Percentiles rank a stretch among this genome's conserved stretches.
Evolutionary conservation across 805 yeast genomes (phyloP).

Genomic region (Schwanniomyces vanrijiae): DNA sequence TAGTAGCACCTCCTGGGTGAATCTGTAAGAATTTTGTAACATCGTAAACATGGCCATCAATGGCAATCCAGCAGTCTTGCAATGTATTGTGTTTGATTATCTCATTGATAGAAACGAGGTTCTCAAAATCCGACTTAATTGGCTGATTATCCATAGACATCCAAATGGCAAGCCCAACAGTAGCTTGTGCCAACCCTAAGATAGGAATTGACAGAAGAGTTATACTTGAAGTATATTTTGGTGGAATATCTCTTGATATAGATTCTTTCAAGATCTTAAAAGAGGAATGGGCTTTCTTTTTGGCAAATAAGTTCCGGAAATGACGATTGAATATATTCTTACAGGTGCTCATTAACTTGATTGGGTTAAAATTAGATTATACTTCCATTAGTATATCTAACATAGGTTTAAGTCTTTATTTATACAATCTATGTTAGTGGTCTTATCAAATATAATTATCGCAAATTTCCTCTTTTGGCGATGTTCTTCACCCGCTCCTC

Average conservation of each 20-base stretch:
- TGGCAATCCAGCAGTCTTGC: constrained; percentile 29
- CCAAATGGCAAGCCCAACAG: not conserved
- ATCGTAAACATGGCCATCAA: constrained; percentile 35
- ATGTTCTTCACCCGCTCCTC: not conserved
- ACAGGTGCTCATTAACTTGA: not conserved
- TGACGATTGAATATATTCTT: not conserved
- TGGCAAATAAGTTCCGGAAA: not conserved
- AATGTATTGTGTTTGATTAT: constrained; percentile 13
- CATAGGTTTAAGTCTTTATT: not conserved
- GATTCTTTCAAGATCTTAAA: not conserved
- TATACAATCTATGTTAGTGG: not conserved
- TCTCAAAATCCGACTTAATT: not conserved
- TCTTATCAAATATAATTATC: not conserved
- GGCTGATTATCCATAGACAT: not conserved
- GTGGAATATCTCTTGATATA: too few relatives aligned
- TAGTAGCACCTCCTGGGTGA: constrained; percentile 55
- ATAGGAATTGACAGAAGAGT: not conserved
- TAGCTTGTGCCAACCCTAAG: not conserved
- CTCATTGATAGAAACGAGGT: constrained; percentile 12
- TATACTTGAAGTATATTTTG: not conserved
- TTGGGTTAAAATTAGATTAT: too few relatives aligned
- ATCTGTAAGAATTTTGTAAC: constrained; percentile 34
- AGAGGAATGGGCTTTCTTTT: not conserved
- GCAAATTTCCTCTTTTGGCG: not conserved
- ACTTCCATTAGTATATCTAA: not conserved